A percentile compares a stretch with the other conserved stretches of the same genome.
phyloP scores from a whole-genome alignment of 495 filamentous ascomycete species.

The Neurospora sp. region DNA sequence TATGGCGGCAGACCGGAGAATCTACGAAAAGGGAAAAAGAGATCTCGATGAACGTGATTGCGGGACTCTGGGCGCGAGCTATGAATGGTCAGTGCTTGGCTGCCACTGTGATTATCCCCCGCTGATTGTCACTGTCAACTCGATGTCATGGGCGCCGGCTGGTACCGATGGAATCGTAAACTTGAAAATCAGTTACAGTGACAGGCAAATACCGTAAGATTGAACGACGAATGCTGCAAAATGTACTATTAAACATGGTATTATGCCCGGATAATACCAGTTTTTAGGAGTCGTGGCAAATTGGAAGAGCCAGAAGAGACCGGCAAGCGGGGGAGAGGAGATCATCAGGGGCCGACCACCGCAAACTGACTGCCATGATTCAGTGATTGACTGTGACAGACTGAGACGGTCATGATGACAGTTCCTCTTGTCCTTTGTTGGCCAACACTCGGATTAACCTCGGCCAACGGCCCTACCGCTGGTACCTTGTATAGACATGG shows the following conservation, averaged over 20 bases:
- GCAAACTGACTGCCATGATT: neutral
- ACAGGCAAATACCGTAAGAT: neutral
- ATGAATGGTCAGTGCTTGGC: neutral
- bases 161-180: neutral
- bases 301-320: neutral
- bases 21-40: neutral
- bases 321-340: neutral
- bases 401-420: neutral
- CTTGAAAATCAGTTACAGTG: neutral
- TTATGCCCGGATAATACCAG: neutral
- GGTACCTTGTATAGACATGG: neutral
- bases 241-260: neutral
- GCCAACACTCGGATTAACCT: neutral
- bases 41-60: neutral
- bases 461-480: neutral
- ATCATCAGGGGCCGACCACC: neutral
- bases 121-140: neutral
- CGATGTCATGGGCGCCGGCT: neutral
- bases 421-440: neutral
- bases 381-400: neutral
- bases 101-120: neutral
- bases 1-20: neutral
- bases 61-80: neutral
- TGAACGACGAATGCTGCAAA: no score
- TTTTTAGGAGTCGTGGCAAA: neutral